phyloP scores from a whole-genome alignment of 1,284 basidiomycete genomes.

The Porogramme epimiltina region DNA sequence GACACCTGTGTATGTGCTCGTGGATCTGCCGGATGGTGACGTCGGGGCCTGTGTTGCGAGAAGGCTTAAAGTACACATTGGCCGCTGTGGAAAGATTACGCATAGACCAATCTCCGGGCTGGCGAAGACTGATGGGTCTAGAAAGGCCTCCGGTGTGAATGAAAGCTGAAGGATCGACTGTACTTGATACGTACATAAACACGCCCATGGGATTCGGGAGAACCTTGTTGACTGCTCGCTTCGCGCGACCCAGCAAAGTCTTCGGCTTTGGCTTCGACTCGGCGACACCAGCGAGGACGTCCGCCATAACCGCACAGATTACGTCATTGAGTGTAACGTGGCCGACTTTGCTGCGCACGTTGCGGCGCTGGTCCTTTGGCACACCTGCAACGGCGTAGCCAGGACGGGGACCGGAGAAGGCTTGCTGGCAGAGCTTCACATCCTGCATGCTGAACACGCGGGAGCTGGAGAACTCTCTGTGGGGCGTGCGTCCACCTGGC shows the following conservation, averaged over 20 bases:
- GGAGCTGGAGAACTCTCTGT: constrained; percentile 31
- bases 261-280: constrained; percentile 18
- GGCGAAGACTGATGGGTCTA: constrained; percentile 30
- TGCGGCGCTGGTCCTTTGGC: constrained; percentile 22
- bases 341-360: constrained; percentile 18
- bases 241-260: constrained; percentile 10
- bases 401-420: constrained; percentile 29
- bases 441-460: constrained; percentile 29
- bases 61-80: constrained; percentile 27
- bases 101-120: constrained; percentile 31
- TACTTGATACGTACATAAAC: constrained; percentile 23
- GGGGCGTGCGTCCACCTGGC: constrained; percentile 15
- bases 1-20: constrained; percentile 29
- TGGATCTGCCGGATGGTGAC: constrained; percentile 20
- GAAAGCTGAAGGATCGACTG: background rate
- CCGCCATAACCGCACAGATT: constrained; percentile 33
- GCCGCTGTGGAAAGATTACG: constrained; percentile 29
- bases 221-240: constrained; percentile 15
- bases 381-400: constrained; percentile 24
- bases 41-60: constrained; percentile 7
- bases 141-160: background rate
- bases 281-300: constrained; percentile 27
- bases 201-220: constrained; percentile 27
- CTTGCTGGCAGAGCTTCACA: constrained; percentile 31
- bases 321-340: constrained; percentile 35